Evolutionary conservation across 441 rosid species (phyloP).

Genomic region (Syzygium malaccense): DNA sequence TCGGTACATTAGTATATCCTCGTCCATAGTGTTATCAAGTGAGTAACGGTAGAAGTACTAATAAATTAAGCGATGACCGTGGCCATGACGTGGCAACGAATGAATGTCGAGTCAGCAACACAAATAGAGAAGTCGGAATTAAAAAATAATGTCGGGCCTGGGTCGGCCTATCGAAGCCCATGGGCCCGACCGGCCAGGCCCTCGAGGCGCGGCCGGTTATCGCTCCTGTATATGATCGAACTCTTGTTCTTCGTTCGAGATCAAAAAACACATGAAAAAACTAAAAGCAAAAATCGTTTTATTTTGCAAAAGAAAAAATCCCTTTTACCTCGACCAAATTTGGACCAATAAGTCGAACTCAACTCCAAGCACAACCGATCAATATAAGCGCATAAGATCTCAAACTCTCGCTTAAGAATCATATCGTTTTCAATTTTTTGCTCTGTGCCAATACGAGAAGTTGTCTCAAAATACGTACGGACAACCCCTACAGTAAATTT

Average conservation of each 20-base stretch:
- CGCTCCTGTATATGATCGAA: background rate
- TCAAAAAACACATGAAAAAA: background rate
- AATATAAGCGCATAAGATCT: background rate
- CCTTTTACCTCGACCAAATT: background rate
- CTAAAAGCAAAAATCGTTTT: background rate
- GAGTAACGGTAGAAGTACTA: background rate
- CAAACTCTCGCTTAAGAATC: background rate
- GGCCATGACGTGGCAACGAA: background rate
- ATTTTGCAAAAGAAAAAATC: background rate
- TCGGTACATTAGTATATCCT: background rate
- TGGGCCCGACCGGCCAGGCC: too few relatives aligned
- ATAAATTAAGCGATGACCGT: background rate
- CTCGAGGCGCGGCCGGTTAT: background rate
- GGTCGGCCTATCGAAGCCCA: background rate
- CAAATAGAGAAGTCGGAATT: background rate
- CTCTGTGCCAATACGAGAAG: background rate
- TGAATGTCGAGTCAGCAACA: background rate
- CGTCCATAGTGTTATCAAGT: background rate
- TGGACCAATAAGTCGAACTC: rapidly evolving
- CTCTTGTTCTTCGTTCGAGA: background rate
- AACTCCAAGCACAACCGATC: background rate
- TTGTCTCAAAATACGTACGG: background rate
- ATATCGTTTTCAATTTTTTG: background rate
- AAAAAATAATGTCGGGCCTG: too few relatives aligned
- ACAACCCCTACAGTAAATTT: background rate